Conservation (phyloP, 208 protist genomes). For the Strigomonas oncopelti region DNA sequence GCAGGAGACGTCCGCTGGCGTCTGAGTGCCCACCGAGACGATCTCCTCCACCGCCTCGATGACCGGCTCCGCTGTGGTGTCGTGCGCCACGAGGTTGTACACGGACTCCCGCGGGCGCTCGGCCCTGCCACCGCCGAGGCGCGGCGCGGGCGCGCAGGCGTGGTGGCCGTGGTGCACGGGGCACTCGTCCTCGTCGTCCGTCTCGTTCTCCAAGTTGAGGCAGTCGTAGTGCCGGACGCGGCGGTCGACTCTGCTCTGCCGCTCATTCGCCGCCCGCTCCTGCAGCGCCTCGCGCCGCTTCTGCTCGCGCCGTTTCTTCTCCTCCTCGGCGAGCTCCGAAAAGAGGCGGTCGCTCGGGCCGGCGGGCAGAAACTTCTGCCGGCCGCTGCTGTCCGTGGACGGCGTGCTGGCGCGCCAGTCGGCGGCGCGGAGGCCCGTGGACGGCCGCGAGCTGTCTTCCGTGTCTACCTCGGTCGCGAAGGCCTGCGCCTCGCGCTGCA, state of each 20-base stretch:
- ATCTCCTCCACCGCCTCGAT: slow-evolving; percentile 16
- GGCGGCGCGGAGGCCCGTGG: slow-evolving; percentile 28
- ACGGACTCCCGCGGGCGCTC: slow-evolving; percentile 29
- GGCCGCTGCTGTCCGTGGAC: not conserved
- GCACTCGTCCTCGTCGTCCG: not conserved
- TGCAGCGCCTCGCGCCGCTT: slow-evolving; percentile 30
- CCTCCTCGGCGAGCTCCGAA: slow-evolving; percentile 42
- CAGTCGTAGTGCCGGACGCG: slow-evolving; percentile 22
- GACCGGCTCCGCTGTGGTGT: slow-evolving; percentile 1
- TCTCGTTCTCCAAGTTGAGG: slow-evolving; percentile 14
- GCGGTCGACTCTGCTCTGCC: slow-evolving; percentile 11
- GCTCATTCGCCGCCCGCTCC: slow-evolving; percentile 9
- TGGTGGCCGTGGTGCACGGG: not conserved
- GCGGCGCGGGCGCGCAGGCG: slow-evolving; percentile 8
- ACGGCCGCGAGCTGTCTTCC: not conserved
- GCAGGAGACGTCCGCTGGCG: not conserved
- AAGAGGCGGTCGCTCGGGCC: slow-evolving; percentile 72
- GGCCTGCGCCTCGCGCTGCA: slow-evolving; percentile 23
- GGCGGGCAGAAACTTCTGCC: slow-evolving; percentile 42
- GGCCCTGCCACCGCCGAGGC: slow-evolving; percentile 10
- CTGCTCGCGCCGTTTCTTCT: slow-evolving; percentile 12
- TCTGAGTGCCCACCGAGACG: slow-evolving; percentile 10
- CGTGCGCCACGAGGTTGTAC: slow-evolving; percentile 30
- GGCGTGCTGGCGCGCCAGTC: slow-evolving; percentile 19
- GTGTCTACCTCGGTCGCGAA: slow-evolving; percentile 9